Evolutionary conservation across 345 rosid species (phyloP), one percentile per base, ranked within the genome.

Genomic region (Citrus australasica): DNA sequence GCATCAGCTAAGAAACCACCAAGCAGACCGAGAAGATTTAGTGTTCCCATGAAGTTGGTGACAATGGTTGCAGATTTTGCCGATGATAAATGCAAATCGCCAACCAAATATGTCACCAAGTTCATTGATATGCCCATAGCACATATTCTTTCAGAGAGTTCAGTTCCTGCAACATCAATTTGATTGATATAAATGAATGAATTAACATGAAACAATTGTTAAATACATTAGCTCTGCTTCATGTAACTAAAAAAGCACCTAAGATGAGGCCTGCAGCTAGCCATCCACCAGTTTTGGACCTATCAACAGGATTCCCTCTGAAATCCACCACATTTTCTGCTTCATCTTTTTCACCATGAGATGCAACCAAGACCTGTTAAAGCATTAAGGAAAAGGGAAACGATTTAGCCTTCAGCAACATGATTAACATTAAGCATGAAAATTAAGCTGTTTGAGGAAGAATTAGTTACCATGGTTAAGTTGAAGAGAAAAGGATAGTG

Each of bases 1-100:
- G 99, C 96, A 67, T 95, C 99, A 6, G 99, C 99, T 71, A 95
- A 72, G 87, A 95, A 95, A 25, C 99, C 99, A 51, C 97, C 94
- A 0, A 93, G 90, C 53, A 95, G 92, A 40, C 97, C 97, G 7
- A 95, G 88, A 62, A 92, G 91, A 77, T 92, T 91, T 78, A 93
- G 97, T 42, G 98, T 89, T 46, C 99, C 99, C 92, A 95, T 82
- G 91, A 93, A 95, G 80, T 93, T 92, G 79, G 97, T 95, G 17
- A 91, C 93, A 30, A 92, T 84, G 69, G 85, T 93, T 27, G 98
- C 97, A 27, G 99, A 93, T 85, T 89, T 87, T 3, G 99, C 90
- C 2, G 96, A 85, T 73, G 96, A 42, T 71, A 95, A 81, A 79
- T 95, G 98, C 90, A 95, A 42, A 79, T 86, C 89, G 51, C 90